Percentiles rank a stretch among this genome's conserved stretches.
These are phyloP conservation scores for Fusarium xyrophilum DNA, from an alignment of 2,329 filamentous ascomycete genomes.

Conservation along the genomic window DNA sequence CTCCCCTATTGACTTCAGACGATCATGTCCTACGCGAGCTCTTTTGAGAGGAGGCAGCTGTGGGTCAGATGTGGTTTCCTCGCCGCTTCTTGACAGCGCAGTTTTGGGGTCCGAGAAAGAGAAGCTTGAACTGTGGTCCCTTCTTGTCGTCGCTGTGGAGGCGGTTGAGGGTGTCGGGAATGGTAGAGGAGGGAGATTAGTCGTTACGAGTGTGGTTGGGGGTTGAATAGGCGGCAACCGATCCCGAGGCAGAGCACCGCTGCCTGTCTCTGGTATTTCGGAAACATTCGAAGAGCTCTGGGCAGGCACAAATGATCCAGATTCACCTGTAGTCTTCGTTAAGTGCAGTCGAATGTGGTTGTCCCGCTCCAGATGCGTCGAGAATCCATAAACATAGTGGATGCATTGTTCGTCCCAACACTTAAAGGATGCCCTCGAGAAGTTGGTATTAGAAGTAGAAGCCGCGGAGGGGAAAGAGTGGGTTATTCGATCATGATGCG, in stretches of 20 bases:
- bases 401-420: conserved; percentile 63
- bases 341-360: conserved; percentile 58
- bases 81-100: conserved; percentile 47
- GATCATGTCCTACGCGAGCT: conserved; percentile 59
- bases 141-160: conserved; percentile 40
- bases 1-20: conserved; percentile 64
- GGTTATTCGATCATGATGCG: conserved; percentile 56
- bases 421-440: conserved; percentile 52
- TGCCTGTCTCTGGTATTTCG: conserved; percentile 21
- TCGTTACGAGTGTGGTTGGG: conserved; percentile 44
- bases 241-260: conserved; percentile 34
- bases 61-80: conserved; percentile 58
- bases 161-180: conserved; percentile 43
- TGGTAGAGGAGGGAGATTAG: conserved; percentile 42
- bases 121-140: conserved; percentile 44
- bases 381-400: conserved; percentile 66
- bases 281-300: conserved; percentile 15
- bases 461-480: conserved; percentile 43
- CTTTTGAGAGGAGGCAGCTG: conserved; percentile 63
- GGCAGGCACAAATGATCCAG: conserved; percentile 50
- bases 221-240: conserved; percentile 49
- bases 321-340: conserved; percentile 51
- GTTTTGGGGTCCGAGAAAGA: conserved; percentile 51
- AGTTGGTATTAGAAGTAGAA: conserved; percentile 1
- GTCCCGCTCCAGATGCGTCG: conserved; percentile 58